Conservation (phyloP, 805 yeast genomes). For the Ogataea glucozyma region DNA sequence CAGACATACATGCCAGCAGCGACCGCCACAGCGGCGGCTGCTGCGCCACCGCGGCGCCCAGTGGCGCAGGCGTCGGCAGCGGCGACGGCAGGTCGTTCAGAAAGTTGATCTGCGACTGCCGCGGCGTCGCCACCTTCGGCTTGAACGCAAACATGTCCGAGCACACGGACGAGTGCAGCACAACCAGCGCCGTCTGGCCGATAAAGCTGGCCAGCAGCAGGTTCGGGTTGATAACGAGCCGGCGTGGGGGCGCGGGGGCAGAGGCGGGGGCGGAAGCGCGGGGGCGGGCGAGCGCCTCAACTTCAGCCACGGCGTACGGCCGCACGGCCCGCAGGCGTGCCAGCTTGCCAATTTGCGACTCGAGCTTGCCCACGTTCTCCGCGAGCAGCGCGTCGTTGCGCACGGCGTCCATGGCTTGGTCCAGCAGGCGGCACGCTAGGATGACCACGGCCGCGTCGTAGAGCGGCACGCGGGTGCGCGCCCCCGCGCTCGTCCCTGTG, state of each 20-base stretch:
- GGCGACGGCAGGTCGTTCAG: conserved; percentile 29
- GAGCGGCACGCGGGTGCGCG: conserved; percentile 9
- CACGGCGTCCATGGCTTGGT: conserved; percentile 39
- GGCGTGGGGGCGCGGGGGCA: no score
- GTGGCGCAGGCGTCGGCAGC: no score
- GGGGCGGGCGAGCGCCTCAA: no score
- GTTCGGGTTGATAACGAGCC: conserved; percentile 38
- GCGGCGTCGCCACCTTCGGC: conserved; percentile 25
- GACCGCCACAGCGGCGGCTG: no score
- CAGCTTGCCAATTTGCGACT: conserved; percentile 27
- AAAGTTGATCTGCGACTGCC: conserved; percentile 24
- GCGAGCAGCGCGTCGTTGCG: conserved; percentile 29
- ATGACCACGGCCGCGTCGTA: conserved; percentile 35
- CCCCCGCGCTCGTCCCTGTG: no score
- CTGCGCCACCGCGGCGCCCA: no score
- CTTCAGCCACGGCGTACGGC: no score
- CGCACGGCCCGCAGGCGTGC: no score
- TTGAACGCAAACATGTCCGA: conserved; percentile 39
- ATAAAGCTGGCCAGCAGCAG: conserved; percentile 37
- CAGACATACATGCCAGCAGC: conserved; percentile 31
- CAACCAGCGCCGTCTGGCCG: conserved; percentile 28
- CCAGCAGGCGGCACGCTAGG: conserved; percentile 33
- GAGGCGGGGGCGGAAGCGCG: no score
- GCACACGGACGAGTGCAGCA: conserved; percentile 35
- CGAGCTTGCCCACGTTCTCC: conserved; percentile 27